Conservation (phyloP, 768 basidiomycete genomes). For the Phylloporus rhodoxanthus region DNA sequence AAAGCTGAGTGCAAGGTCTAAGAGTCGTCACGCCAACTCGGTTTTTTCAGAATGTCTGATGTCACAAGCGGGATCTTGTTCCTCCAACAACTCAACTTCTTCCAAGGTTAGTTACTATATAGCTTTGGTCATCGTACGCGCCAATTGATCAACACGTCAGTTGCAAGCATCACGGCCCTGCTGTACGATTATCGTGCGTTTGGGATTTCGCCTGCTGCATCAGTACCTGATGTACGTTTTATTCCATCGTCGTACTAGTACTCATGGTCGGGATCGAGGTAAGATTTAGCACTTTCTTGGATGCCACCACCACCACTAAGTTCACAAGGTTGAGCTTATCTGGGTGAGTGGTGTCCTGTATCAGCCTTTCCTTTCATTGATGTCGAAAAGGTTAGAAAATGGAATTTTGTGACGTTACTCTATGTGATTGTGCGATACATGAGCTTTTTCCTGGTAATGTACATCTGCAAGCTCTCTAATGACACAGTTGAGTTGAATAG, state of each 20-base stretch:
- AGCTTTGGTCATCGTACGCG: neutral
- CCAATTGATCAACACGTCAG: conserved; percentile 3
- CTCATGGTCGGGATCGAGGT: conserved; percentile 12
- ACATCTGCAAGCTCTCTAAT: neutral
- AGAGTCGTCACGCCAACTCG: neutral
- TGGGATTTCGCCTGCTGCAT: neutral
- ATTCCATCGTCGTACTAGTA: conserved; percentile 3
- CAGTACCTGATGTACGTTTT: neutral
- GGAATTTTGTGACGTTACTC: conserved; percentile 14
- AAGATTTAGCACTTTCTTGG: neutral
- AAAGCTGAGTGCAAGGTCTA: neutral
- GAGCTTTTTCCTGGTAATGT: conserved; percentile 13
- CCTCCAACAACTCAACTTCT: conserved; percentile 4
- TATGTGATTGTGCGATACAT: conserved; percentile 19
- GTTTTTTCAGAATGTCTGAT: conserved; percentile 3
- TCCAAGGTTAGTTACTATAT: conserved; percentile 5
- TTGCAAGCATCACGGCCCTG: conserved; percentile 8
- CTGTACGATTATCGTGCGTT: conserved; percentile 16
- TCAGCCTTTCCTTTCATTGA: neutral
- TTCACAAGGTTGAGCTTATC: conserved; percentile 14
- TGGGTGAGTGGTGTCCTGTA: conserved; percentile 6
- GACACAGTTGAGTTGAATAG: neutral
- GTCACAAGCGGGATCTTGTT: neutral
- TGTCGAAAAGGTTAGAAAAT: conserved; percentile 10
- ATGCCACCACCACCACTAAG: neutral